Conservation (phyloP, 208 protist genomes). For the Trypanosoma cruzi region DNA sequence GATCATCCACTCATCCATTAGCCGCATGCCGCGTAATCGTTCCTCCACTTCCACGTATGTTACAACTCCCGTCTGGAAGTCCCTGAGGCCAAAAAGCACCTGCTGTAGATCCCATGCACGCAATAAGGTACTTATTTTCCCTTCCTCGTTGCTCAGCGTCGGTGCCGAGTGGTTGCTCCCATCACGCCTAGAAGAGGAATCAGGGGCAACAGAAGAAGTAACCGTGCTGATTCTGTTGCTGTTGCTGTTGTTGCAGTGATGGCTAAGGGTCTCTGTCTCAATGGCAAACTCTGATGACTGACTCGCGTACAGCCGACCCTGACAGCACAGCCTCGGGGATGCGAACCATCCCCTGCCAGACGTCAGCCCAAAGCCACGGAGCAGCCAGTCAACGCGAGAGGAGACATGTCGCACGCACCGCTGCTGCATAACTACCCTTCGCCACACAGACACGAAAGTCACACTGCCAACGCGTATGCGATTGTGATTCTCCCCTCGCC, state of each 20-base stretch:
- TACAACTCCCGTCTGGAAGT: constrained; percentile 38
- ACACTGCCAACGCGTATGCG: background rate
- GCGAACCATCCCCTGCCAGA: background rate
- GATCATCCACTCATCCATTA: constrained; percentile 44
- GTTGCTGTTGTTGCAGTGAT: background rate
- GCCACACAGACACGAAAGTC: no score
- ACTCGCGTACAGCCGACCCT: background rate
- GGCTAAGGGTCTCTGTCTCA: no score
- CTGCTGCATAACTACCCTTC: background rate
- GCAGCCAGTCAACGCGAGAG: constrained; percentile 1
- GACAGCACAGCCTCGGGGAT: background rate
- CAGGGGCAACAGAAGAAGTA: background rate
- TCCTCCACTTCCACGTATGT: constrained; percentile 38
- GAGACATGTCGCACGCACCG: background rate
- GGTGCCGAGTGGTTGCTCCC: background rate
- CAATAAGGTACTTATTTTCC: background rate
- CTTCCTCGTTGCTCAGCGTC: background rate
- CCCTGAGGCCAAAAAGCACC: constrained; percentile 48
- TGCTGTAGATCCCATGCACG: constrained; percentile 17
- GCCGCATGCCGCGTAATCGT: constrained; percentile 40
- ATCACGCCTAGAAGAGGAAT: background rate
- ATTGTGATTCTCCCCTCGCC: background rate
- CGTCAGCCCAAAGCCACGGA: background rate
- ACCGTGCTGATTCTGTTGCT: background rate
- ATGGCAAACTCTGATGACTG: background rate